phyloP scores from a whole-genome alignment of 2,329 filamentous ascomycete genomes.

The Colletotrichum neosansevieriae region DNA sequence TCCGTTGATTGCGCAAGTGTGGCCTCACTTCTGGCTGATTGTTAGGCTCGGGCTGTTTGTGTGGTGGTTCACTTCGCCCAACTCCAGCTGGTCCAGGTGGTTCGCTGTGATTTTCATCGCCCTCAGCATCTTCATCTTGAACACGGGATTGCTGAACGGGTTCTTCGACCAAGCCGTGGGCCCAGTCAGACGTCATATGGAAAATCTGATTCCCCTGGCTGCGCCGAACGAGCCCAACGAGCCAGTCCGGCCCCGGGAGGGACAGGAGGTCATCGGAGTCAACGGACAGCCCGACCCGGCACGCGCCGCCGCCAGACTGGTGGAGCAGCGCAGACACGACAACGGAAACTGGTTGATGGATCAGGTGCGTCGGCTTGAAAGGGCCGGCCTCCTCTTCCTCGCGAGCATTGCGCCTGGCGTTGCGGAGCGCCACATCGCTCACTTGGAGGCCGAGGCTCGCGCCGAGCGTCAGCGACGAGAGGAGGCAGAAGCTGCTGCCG shows the following conservation, averaged over 20 bases:
- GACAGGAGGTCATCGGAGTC: slow-evolving; percentile 38
- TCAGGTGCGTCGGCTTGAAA: slow-evolving; percentile 67
- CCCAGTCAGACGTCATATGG: slow-evolving; percentile 69
- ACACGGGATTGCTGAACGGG: slow-evolving; percentile 69
- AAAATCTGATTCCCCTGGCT: slow-evolving; percentile 68
- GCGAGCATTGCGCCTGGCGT: slow-evolving; percentile 76
- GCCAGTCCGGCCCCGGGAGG: slow-evolving; percentile 17
- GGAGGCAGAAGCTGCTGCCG: slow-evolving; percentile 54
- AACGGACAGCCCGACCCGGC: slow-evolving; percentile 58
- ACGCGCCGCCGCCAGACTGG: slow-evolving; percentile 65
- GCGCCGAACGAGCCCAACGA: slow-evolving; percentile 49
- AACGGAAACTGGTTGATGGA: slow-evolving; percentile 64
- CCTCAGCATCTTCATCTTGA: slow-evolving; percentile 67
- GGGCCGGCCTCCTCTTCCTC: slow-evolving; percentile 72
- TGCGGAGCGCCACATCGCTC: slow-evolving; percentile 73
- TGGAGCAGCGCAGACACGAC: slow-evolving; percentile 58
- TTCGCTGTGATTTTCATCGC: slow-evolving; percentile 66
- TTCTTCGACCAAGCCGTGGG: slow-evolving; percentile 66
- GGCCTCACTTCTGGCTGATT: slow-evolving; percentile 73
- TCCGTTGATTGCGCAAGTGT: slow-evolving; percentile 58
- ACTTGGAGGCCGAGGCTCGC: slow-evolving; percentile 65
- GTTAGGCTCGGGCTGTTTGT: slow-evolving; percentile 70
- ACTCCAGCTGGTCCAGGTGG: slow-evolving; percentile 70
- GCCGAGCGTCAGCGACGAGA: slow-evolving; percentile 59
- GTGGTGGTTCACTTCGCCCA: slow-evolving; percentile 73